These are phyloP conservation scores for Blastomyces parvus DNA, from an alignment of 2,329 filamentous ascomycete species.

Conservation along the genomic window DNA sequence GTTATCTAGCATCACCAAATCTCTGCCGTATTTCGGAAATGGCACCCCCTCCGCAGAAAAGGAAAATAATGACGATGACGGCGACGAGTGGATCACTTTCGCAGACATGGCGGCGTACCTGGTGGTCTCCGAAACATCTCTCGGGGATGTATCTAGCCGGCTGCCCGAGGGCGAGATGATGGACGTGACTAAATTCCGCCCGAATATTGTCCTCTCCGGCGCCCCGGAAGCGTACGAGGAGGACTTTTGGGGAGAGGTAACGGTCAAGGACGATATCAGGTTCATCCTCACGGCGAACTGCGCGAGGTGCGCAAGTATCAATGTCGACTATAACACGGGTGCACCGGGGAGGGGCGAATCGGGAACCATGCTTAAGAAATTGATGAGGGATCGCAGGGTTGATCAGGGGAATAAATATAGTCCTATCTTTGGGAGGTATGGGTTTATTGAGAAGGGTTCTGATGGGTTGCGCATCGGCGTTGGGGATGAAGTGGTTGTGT, in stretches of 20 bases:
- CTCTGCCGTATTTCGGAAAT: slow-evolving; percentile 8
- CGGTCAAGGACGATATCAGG: slow-evolving; percentile 29
- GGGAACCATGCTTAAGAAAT: slow-evolving; percentile 57
- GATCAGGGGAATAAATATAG: slow-evolving; percentile 58
- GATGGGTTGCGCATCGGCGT: slow-evolving; percentile 39
- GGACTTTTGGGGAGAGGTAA: slow-evolving; percentile 61
- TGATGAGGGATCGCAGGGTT: slow-evolving; percentile 61
- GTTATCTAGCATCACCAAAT: slow-evolving; percentile 16
- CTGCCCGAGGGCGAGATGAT: slow-evolving; percentile 44
- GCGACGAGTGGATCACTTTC: slow-evolving; percentile 54
- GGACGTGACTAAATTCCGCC: slow-evolving; percentile 61
- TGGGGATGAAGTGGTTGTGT: slow-evolving; percentile 49
- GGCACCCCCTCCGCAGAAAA: background rate
- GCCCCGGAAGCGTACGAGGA: slow-evolving; percentile 53
- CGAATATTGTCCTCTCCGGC: slow-evolving; percentile 60
- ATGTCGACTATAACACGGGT: slow-evolving; percentile 61
- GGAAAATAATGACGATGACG: slow-evolving; percentile 10
- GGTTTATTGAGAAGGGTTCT: slow-evolving; percentile 44
- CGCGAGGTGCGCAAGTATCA: slow-evolving; percentile 57
- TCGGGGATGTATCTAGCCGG: slow-evolving; percentile 54
- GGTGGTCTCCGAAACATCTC: slow-evolving; percentile 58
- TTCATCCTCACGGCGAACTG: slow-evolving; percentile 61
- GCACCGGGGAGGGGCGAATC: slow-evolving; percentile 46
- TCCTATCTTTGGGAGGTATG: slow-evolving; percentile 65
- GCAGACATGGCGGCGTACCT: slow-evolving; percentile 68